Base-by-base conservation (phyloP, 352 stramenopile species). In the Pythium guiyangense region DNA sequence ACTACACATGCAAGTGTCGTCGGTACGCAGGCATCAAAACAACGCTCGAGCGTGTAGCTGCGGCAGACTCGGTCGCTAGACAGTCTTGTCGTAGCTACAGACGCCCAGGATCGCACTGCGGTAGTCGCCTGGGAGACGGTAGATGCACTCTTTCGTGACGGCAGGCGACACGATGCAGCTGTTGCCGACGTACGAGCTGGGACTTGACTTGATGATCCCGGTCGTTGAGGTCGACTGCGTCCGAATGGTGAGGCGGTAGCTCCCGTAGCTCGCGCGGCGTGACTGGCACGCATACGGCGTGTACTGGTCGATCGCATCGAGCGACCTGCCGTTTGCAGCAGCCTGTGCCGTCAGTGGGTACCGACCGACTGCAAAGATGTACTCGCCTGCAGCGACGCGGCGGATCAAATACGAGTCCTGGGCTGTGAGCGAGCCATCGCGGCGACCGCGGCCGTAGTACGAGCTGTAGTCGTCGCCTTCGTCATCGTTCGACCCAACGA, bases 361-460 rank as follows among this genome's bases (percentile, higher is more conserved):
- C 6, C 80, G 64, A 34, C 80, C 77, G 10, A 88, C 71, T 8
- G 73, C 77, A 26, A 88, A 63, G 48, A 88, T 42, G 50, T 88
- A 90, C 0, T 69, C 73, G 37, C 80, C 80, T 27, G 60, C 44
- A 0, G 42, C 27, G 2, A 90, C 51, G 18, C 57, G 67, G 18
- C 66, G 73, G n/a, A 86, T 73, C 66, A 90, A 58, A 52, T 87
- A 88, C 34, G 80, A 90, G 43, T 90, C 77, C 42, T 71, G 59
- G 0, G 63, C 61, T 26, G 60, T 66, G 25, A 88, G 44, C 2
- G 80, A 90, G 18, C 77, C 80, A 44, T 88, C 75, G 6, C 61
- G 60, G 6, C 70, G 59, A 2, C 69, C 72, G 27, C 52, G 54
- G 31, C 65, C 66, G n/a, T 67, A 73, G 60, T 86, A 86, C 3